A percentile compares a stretch with the other conserved stretches of the same genome.
phyloP scores from a whole-genome alignment of 1,139 yeast genomes.

The Scheffersomyces illinoinensis region DNA sequence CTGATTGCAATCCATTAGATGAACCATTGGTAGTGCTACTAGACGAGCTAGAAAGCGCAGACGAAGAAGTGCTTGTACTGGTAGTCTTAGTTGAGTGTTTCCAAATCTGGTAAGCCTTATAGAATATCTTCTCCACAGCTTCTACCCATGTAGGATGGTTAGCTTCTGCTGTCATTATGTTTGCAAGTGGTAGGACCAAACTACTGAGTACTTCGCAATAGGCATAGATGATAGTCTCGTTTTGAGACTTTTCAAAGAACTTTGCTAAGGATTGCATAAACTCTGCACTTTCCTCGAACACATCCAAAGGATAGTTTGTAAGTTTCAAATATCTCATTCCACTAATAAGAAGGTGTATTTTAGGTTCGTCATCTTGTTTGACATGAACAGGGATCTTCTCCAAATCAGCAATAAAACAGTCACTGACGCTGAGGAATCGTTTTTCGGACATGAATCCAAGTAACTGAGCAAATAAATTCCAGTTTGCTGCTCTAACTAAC shows the following conservation, averaged over 20 bases:
- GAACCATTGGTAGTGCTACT: constrained; percentile 1
- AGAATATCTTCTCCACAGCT: constrained; percentile 65
- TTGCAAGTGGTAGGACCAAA: constrained; percentile 79
- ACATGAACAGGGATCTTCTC: constrained; percentile 65
- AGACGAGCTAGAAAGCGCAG: not conserved
- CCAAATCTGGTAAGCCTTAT: constrained; percentile 48
- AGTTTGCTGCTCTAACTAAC: constrained; percentile 81
- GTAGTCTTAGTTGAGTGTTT: constrained; percentile 11
- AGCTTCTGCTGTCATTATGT: constrained; percentile 86
- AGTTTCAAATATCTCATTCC: constrained; percentile 88
- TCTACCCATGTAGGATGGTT: constrained; percentile 95
- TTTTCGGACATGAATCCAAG: constrained; percentile 88
- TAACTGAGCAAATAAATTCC: constrained; percentile 89
- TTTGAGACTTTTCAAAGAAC: constrained; percentile 69
- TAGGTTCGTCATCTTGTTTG: constrained; percentile 63
- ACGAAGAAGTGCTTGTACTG: not conserved
- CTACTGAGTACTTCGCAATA: constrained; percentile 83
- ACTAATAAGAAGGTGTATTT: constrained; percentile 72
- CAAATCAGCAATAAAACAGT: constrained; percentile 87
- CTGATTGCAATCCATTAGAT: not conserved
- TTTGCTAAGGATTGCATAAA: constrained; percentile 83
- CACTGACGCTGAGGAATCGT: constrained; percentile 84
- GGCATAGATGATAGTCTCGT: constrained; percentile 65
- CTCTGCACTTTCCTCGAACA: constrained; percentile 90
- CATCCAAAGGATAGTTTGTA: constrained; percentile 82